A percentile compares a stretch with the other conserved stretches of the same genome.
Conservation (phyloP, 805 yeast species). For the Yarrowia sp. region DNA sequence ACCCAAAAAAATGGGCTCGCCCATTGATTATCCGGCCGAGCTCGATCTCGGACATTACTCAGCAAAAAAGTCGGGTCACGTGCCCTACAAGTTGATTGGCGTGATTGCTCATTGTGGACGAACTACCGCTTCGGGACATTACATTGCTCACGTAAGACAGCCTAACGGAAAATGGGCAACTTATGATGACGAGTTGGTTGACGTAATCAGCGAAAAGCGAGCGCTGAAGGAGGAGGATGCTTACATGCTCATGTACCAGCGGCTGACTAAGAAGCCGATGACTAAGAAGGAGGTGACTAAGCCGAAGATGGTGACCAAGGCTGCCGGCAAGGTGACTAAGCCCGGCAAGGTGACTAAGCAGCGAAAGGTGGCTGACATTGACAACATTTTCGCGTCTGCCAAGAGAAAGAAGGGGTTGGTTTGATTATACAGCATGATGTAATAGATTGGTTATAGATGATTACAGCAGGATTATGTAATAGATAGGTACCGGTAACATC, state of each 20-base stretch:
- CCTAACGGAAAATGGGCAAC: constrained; percentile 92
- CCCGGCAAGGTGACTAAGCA: background rate
- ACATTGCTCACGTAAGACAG: constrained; percentile 84
- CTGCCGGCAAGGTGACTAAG: background rate
- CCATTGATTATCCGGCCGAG: constrained; percentile 74
- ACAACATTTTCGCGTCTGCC: constrained; percentile 19
- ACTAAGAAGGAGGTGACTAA: background rate
- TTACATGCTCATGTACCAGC: constrained; percentile 79
- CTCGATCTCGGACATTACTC: constrained; percentile 66
- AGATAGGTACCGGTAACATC: no score
- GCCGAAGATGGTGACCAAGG: background rate
- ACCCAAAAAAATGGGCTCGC: constrained; percentile 76
- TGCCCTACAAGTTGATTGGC: constrained; percentile 67
- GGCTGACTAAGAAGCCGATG: background rate
- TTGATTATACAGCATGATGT: no score
- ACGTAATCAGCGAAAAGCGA: constrained; percentile 66
- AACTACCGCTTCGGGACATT: constrained; percentile 89
- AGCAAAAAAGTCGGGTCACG: constrained; percentile 40
- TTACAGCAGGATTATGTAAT: no score
- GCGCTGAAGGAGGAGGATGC: constrained; percentile 86
- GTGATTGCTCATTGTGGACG: constrained; percentile 95
- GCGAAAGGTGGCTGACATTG: constrained; percentile 12
- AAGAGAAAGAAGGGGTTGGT: constrained; percentile 11
- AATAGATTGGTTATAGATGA: no score
- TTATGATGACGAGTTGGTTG: constrained; percentile 89